Base-by-base conservation (phyloP, 192 early-diverging fungal genomes). In the Backusella tarrabulga region DNA sequence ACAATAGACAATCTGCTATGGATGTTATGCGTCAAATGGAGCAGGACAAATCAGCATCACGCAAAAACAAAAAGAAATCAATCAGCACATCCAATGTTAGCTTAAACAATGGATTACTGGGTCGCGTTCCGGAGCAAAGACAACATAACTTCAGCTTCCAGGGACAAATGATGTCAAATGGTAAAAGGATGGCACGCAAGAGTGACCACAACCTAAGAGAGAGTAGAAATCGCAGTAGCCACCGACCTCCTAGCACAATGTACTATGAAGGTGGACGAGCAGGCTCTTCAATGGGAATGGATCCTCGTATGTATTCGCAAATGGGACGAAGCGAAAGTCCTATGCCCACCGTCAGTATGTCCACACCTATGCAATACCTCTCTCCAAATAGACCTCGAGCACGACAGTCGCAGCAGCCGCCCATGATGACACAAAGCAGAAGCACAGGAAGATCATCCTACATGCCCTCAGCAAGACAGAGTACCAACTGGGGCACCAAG, bases 131-230 rank as follows among this genome's bases (percentile, higher is more conserved):
- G 32, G 80, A 82, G 35, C 56, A 68, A 32, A 74, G 80, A 21
- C 38, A 46, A 2, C 73, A 82, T 17, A 82, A 74, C 41, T 7
- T 82, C 14, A 82, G 67, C n/a, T 78, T 82, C 52, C 80, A 82
- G 67, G 67, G 74, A 36, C 76, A 71, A 23, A 46, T 68, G 32
- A 42, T 21, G 11, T 17, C 67, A 38, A 38, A 38, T 52, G 14
- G 29, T 67, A 32, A 8, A 38, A 34, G 1, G 17, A 17, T 21
- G 32, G 34, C 67, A 8, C 70, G 67, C 67, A 77, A 42, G 7
- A 52, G 23, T 34, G 70, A 74, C 34, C 17, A 74, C 26, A 52
- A n/a, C 36, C 23, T 35, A 26, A 68, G 60, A 36, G 52, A 74
- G 17, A 29, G n/a, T 26, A 29, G 42, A 34, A 21, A 52, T n/a